Evolutionary conservation across 257 asterid genomes (phyloP).

Genomic region (Solanum corneliomulleri): DNA sequence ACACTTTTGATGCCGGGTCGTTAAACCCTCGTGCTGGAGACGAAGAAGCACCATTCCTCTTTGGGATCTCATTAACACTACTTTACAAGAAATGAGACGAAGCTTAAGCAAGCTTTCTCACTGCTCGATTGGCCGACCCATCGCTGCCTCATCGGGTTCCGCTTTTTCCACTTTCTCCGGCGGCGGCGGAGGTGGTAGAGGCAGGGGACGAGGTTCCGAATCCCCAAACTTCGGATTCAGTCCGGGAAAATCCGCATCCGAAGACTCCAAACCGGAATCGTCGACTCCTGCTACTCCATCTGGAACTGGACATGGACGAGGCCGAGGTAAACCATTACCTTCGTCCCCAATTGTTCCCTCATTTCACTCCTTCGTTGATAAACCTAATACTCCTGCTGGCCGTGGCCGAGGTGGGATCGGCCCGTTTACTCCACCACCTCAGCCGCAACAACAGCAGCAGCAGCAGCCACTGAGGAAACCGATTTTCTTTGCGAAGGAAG

Average conservation of each 20-base stretch:
- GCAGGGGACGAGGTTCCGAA: slow-evolving; percentile 8
- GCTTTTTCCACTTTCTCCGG: slow-evolving; percentile 33
- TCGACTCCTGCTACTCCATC: slow-evolving; percentile 11
- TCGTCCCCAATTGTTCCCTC: slow-evolving; percentile 30
- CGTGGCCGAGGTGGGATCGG: slow-evolving; percentile 38
- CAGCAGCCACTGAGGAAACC: slow-evolving; percentile 12
- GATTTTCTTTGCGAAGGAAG: slow-evolving; percentile 10
- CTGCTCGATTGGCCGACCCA: slow-evolving; percentile 16
- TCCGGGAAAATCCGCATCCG: slow-evolving; percentile 12
- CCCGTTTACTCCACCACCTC: slow-evolving; percentile 8
- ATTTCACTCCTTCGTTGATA: slow-evolving; percentile 28
- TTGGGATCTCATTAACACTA: neutral
- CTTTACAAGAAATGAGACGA: slow-evolving; percentile 41
- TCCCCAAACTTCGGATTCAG: slow-evolving; percentile 16
- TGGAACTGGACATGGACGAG: slow-evolving; percentile 50
- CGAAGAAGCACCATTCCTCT: neutral
- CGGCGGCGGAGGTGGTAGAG: slow-evolving; percentile 52
- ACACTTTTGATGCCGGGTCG: neutral
- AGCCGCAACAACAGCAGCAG: slow-evolving; percentile 2
- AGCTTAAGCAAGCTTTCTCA: slow-evolving; percentile 39
- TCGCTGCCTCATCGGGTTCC: slow-evolving; percentile 15
- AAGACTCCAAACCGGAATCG: slow-evolving; percentile 11
- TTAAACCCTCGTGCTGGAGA: neutral
- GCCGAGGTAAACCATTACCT: slow-evolving; percentile 40
- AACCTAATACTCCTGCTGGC: slow-evolving; percentile 12